These are phyloP conservation scores for Pichia paraexigua DNA, from an alignment of 805 yeast species.

Conservation along the genomic window DNA sequence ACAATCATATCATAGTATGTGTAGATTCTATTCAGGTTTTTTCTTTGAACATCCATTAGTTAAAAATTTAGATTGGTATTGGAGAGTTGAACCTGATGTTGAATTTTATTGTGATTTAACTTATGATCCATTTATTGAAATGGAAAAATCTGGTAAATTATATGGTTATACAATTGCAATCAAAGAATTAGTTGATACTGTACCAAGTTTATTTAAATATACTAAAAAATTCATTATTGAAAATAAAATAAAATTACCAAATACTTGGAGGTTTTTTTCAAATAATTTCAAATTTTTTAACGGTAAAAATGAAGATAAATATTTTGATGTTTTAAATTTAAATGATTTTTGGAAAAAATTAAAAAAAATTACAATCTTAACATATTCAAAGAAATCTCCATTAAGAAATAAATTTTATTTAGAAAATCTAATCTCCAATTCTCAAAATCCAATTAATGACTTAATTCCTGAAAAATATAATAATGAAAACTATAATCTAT, in stretches of 20 bases:
- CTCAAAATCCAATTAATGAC: not conserved
- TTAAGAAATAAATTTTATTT: too few relatives aligned
- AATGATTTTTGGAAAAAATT: conserved; percentile 23
- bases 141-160: conserved; percentile 59
- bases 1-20: conserved; percentile 88
- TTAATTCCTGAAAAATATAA: conserved; percentile 50
- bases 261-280: conserved; percentile 63
- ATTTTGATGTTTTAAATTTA: conserved; percentile 17
- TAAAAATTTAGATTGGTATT: conserved; percentile 74
- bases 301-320: conserved; percentile 26
- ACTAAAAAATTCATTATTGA: conserved; percentile 57
- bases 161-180: conserved; percentile 83
- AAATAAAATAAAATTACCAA: conserved; percentile 41
- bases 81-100: conserved; percentile 94
- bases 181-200: conserved; percentile 70
- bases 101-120: conserved; percentile 85
- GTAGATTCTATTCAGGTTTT: conserved; percentile 81
- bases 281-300: conserved; percentile 31
- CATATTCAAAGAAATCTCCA: conserved; percentile 13
- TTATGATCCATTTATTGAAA: conserved; percentile 82
- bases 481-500: conserved; percentile 62
- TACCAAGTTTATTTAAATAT: conserved; percentile 71
- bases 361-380: conserved; percentile 20
- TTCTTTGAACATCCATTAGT: conserved; percentile 78
- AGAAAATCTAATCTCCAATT: not conserved